phyloP scores from a whole-genome alignment of 495 filamentous ascomycete species.

The Aspergillus sclerotioniger region DNA sequence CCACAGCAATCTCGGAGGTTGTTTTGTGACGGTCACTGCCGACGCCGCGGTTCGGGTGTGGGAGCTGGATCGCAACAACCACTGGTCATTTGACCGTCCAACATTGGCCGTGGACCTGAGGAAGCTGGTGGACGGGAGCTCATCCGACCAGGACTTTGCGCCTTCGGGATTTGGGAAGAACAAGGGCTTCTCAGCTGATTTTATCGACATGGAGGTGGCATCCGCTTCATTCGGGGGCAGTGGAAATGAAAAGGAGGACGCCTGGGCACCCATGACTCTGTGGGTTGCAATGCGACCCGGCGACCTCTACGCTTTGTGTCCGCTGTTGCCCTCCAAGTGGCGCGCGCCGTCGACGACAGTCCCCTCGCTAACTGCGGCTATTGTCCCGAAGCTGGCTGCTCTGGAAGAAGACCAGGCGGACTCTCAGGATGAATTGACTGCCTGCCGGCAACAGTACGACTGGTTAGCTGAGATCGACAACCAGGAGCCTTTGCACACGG shows the following conservation, averaged over 20 bases:
- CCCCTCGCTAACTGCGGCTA: constrained; percentile 71
- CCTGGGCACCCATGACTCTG: constrained; percentile 87
- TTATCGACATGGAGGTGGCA: constrained; percentile 82
- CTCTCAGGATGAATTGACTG: constrained; percentile 47
- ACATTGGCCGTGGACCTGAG: constrained; percentile 76
- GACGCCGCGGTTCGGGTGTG: constrained; percentile 84
- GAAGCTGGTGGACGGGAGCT: constrained; percentile 76
- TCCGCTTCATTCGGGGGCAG: constrained; percentile 77
- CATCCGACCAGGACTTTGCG: constrained; percentile 70
- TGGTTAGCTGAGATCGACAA: constrained; percentile 82
- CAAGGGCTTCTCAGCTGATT: constrained; percentile 80
- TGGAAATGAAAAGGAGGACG: constrained; percentile 61
- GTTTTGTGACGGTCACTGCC: constrained; percentile 77
- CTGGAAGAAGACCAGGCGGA: constrained; percentile 57
- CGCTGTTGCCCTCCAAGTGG: constrained; percentile 79
- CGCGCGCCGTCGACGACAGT: constrained; percentile 70
- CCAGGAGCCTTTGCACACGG: constrained; percentile 58
- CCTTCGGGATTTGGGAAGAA: constrained; percentile 66
- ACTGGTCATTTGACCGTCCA: constrained; percentile 81
- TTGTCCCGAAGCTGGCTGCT: constrained; percentile 63
- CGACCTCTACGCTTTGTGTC: constrained; percentile 88
- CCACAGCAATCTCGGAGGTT: constrained; percentile 53
- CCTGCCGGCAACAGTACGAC: constrained; percentile 64
- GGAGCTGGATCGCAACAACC: constrained; percentile 76
- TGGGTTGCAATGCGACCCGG: constrained; percentile 89